Conservation (phyloP, 495 filamentous ascomycete genomes). For the Saxophila tyrrhenica region DNA sequence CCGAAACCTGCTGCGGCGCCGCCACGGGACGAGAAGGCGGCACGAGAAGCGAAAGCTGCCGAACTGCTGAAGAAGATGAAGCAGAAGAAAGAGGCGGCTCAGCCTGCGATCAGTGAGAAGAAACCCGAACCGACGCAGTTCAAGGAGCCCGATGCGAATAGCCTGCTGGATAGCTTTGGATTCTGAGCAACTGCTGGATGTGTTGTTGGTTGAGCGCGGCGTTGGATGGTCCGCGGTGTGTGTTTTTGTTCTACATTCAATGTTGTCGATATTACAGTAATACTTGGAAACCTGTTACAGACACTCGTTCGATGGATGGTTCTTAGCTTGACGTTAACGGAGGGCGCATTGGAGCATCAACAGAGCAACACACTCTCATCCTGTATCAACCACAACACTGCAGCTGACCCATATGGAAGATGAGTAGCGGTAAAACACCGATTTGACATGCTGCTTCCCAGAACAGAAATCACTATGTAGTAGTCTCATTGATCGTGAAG, state of each 20-base stretch:
- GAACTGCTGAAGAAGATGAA: conserved; percentile 36
- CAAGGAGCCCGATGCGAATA: conserved; percentile 73
- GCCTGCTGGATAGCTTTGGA: conserved; percentile 40
- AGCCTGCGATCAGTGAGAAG: conserved; percentile 7
- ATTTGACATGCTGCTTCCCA: too few species aligned
- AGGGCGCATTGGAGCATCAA: too few species aligned
- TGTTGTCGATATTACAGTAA: too few species aligned
- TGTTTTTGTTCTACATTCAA: neutral
- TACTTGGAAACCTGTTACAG: too few species aligned
- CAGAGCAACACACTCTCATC: too few species aligned
- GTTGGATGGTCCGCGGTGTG: neutral
- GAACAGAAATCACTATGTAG: too few species aligned
- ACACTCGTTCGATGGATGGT: too few species aligned
- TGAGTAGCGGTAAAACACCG: too few species aligned
- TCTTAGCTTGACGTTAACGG: too few species aligned
- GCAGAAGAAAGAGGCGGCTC: conserved; percentile 32
- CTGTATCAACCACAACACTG: too few species aligned
- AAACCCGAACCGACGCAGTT: conserved; percentile 70
- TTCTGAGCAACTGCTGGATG: conserved; percentile 19
- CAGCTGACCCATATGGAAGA: too few species aligned
- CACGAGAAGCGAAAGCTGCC: conserved; percentile 19
- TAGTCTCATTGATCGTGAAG: conserved; percentile 14
- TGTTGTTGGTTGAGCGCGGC: neutral
- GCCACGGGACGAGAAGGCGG: conserved; percentile 6
- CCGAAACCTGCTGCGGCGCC: neutral